phyloP scores from a whole-genome alignment of 2,329 filamentous ascomycete species.

The Botrytis cinerea region DNA sequence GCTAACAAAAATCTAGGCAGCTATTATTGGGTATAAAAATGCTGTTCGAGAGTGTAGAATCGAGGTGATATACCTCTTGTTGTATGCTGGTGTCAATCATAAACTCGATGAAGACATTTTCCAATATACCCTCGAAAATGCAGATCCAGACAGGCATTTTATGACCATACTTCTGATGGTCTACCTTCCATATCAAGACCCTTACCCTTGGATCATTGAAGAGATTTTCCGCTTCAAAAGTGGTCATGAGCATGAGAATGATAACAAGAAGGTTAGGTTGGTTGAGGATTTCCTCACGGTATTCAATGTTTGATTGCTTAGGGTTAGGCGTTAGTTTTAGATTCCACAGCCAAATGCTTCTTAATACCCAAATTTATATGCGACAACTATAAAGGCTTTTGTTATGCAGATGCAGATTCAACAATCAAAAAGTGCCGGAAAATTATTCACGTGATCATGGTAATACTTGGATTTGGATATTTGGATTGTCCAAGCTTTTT shows the following conservation, averaged over 20 bases:
- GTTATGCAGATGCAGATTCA: background rate
- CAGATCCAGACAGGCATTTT: background rate
- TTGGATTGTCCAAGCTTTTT: slow-evolving; percentile 29
- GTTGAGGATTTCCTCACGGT: slow-evolving; percentile 2
- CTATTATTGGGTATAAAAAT: slow-evolving; percentile 32
- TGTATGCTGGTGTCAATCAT: slow-evolving; percentile 28
- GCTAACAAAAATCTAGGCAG: slow-evolving; percentile 29
- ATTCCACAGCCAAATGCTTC: background rate
- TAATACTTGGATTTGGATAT: slow-evolving; percentile 3
- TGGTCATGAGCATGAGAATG: slow-evolving; percentile 11
- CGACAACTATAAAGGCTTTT: background rate
- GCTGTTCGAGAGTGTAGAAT: slow-evolving; percentile 33
- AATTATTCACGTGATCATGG: background rate
- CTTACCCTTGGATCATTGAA: background rate
- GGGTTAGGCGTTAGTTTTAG: background rate
- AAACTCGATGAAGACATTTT: slow-evolving; percentile 28
- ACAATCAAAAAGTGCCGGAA: background rate
- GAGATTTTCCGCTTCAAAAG: background rate
- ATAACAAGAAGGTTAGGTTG: background rate
- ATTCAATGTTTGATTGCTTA: background rate
- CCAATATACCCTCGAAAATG: slow-evolving; percentile 9
- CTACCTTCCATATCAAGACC: background rate
- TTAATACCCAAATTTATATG: background rate
- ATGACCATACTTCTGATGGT: background rate
- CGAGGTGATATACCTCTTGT: slow-evolving; percentile 32